Evolutionary conservation across 1,284 basidiomycete species (phyloP).

Genomic region (Tremellales sp.): DNA sequence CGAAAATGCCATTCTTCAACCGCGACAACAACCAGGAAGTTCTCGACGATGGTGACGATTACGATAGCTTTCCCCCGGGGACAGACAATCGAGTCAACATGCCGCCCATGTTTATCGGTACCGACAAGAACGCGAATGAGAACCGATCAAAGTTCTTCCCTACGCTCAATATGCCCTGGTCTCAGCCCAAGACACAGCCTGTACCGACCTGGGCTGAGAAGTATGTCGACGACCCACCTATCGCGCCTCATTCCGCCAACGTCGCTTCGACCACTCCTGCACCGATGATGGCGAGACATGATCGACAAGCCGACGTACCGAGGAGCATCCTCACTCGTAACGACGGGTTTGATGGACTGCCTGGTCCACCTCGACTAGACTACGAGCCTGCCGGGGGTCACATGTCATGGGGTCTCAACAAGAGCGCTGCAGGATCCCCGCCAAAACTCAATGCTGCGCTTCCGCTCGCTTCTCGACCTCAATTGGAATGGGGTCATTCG

Average conservation of each 20-base stretch:
- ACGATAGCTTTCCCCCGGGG: background rate
- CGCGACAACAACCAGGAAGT: background rate
- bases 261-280: no score
- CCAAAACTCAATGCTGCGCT: no score
- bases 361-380: background rate
- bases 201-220: conserved; percentile 11
- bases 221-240: conserved; percentile 3
- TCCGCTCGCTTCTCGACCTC: background rate
- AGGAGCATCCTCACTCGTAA: background rate
- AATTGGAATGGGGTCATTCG: background rate
- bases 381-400: background rate
- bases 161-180: background rate
- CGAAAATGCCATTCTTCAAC: background rate
- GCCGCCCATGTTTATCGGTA: background rate
- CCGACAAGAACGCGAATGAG: background rate
- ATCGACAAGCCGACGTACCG: background rate
- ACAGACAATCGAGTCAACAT: background rate
- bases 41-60: background rate
- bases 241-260: no score
- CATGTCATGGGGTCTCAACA: background rate
- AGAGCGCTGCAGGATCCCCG: background rate
- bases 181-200: background rate
- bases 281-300: background rate
- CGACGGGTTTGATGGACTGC: background rate
- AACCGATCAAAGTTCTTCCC: background rate